Evolutionary conservation across 352 stramenopile genomes (phyloP).

Genomic region (Globisporangium emineosum): DNA sequence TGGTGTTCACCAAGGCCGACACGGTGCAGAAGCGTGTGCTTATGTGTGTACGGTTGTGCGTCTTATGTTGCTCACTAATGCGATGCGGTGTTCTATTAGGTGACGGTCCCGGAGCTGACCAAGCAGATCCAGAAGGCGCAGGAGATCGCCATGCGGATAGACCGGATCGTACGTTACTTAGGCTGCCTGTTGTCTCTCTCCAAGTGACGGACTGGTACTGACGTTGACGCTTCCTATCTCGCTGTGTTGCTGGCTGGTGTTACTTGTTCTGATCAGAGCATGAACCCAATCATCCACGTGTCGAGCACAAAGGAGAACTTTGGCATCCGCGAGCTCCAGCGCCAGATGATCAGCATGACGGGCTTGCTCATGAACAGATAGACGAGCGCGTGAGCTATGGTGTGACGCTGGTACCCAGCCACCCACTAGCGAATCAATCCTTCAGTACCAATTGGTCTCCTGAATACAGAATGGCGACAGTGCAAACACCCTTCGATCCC

Average conservation of each 20-base stretch:
- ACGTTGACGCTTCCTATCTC: not conserved
- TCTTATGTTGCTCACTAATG: not conserved
- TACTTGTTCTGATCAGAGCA: constrained; percentile 34
- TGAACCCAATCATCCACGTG: constrained; percentile 82
- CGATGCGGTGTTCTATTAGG: constrained; percentile 7
- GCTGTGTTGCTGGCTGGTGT: not conserved
- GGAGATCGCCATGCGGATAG: constrained; percentile 36
- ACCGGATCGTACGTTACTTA: constrained; percentile 41
- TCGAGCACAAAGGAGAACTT: constrained; percentile 76
- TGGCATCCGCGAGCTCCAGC: constrained; percentile 73
- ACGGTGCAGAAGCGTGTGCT: constrained; percentile 18
- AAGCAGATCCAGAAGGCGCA: constrained; percentile 52
- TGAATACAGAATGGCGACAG: too few relatives aligned
- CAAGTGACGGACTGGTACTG: not conserved
- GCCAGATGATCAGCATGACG: constrained; percentile 65
- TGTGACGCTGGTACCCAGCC: too few relatives aligned
- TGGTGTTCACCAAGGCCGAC: constrained; percentile 92
- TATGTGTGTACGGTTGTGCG: not conserved
- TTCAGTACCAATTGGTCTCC: too few relatives aligned
- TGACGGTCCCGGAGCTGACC: constrained; percentile 41
- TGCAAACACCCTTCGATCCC: too few relatives aligned
- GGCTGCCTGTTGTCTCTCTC: not conserved
- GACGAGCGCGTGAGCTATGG: not conserved
- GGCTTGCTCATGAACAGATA: constrained; percentile 33
- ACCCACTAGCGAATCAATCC: too few relatives aligned